A percentile compares a stretch with the other conserved stretches of the same genome.
These are phyloP conservation scores for Triticum dicoccoides DNA, from an alignment of 176 grass and related monocot genomes.

Conservation along the genomic window DNA sequence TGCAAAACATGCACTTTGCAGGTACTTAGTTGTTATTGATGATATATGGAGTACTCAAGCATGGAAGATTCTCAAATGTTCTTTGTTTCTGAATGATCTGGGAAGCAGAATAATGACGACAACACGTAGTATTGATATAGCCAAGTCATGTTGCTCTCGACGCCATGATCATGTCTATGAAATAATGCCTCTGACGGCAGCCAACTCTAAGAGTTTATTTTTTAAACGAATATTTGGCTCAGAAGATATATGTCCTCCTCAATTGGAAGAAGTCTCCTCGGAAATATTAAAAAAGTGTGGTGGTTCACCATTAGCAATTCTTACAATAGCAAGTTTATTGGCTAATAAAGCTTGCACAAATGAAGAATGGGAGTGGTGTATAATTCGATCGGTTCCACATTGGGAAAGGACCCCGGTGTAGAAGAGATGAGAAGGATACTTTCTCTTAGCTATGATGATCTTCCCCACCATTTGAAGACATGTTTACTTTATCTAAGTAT, in stretches of 20 bases:
- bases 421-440: slow-evolving; percentile 19
- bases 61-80: slow-evolving; percentile 6
- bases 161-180: background rate
- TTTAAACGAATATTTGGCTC: background rate
- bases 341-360: background rate
- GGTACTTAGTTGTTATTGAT: slow-evolving; percentile 13
- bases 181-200: background rate
- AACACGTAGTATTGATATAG: background rate
- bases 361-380: background rate
- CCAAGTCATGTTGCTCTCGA: slow-evolving; percentile 20
- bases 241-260: background rate
- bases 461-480: slow-evolving; percentile 42
- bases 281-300: slow-evolving; percentile 4
- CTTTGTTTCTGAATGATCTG: background rate
- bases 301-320: background rate
- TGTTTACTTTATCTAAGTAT: slow-evolving; percentile 43
- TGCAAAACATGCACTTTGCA: background rate
- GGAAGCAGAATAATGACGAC: slow-evolving; percentile 10
- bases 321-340: slow-evolving; percentile 8
- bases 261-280: background rate
- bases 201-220: slow-evolving; percentile 1
- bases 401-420: background rate
- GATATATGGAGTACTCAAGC: slow-evolving; percentile 11
- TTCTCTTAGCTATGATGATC: slow-evolving; percentile 40
- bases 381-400: background rate